Conservation (phyloP, 805 yeast species). For the Blastobotrys parvus region DNA sequence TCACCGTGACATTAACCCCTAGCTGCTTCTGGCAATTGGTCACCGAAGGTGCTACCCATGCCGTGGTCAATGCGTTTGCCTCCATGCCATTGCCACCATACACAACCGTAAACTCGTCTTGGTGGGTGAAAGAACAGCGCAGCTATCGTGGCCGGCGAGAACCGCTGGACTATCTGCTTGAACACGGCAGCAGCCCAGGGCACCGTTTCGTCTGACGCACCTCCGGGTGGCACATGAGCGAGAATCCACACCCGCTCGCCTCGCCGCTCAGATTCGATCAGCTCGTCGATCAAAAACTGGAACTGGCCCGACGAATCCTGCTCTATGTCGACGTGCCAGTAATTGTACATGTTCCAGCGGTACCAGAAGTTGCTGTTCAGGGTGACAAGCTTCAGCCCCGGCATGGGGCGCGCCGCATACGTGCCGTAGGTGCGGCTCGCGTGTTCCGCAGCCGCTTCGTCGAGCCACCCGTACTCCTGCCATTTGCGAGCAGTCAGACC, state of each 20-base stretch:
- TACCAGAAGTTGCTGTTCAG: conserved; percentile 64
- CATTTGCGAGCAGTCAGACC: conserved; percentile 43
- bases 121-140: conserved; percentile 61
- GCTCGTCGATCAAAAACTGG: conserved; percentile 52
- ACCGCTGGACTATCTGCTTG: conserved; percentile 52
- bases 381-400: conserved; percentile 53
- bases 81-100: conserved; percentile 42
- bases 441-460: conserved; percentile 26
- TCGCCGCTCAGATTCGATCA: conserved; percentile 47
- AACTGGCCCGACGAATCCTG: conserved; percentile 59
- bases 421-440: conserved; percentile 51
- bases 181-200: conserved; percentile 54
- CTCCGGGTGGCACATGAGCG: conserved; percentile 54
- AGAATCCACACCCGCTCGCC: conserved; percentile 67
- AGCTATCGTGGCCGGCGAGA: conserved; percentile 61
- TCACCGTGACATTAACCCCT: not conserved
- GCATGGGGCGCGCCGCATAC: conserved; percentile 44
- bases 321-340: conserved; percentile 38
- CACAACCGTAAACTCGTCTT: conserved; percentile 55
- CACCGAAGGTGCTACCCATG: conserved; percentile 60
- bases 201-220: conserved; percentile 45
- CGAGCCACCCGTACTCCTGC: conserved; percentile 41
- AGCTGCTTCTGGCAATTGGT: conserved; percentile 49
- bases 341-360: conserved; percentile 51
- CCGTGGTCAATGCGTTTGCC: conserved; percentile 44